Percentiles rank a stretch among this genome's conserved stretches.
Evolutionary conservation across 352 stramenopile genomes (phyloP).

Genomic region (Globisporangium cystogenes): DNA sequence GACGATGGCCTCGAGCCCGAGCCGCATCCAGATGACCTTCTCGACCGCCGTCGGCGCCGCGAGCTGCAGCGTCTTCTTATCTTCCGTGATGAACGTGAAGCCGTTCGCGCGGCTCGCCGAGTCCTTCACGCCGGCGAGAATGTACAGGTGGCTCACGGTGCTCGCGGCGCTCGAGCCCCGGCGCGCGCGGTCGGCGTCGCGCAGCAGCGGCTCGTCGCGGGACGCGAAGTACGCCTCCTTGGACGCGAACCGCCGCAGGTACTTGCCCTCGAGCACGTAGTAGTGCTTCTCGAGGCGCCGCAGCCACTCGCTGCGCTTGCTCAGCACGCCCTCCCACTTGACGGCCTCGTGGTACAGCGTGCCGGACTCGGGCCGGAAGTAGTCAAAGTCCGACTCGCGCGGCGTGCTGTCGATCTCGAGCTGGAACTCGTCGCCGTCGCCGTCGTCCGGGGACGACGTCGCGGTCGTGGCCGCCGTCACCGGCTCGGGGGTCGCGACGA

Average conservation of each 20-base stretch:
- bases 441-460: conserved; percentile 1
- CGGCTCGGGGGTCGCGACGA: conserved; percentile 2
- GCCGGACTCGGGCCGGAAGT: conserved; percentile 49
- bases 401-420: conserved; percentile 11
- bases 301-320: conserved; percentile 78
- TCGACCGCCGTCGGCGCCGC: conserved; percentile 72
- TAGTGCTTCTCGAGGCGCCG: conserved; percentile 80
- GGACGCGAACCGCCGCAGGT: conserved; percentile 73
- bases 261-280: conserved; percentile 83
- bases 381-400: conserved; percentile 19
- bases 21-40: conserved; percentile 86
- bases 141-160: conserved; percentile 70
- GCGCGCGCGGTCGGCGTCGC: conserved; percentile 33
- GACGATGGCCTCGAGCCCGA: conserved; percentile 82
- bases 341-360: conserved; percentile 80
- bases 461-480: conserved; percentile 1
- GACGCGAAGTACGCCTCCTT: conserved; percentile 82
- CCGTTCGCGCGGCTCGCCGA: conserved; percentile 72
- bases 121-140: conserved; percentile 80
- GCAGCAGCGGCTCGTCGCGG: conserved; percentile 64
- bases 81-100: conserved; percentile 86
- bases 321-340: conserved; percentile 80
- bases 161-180: conserved; percentile 32
- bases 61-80: conserved; percentile 82
- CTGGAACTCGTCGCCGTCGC: conserved; percentile 5